Conservation (phyloP, 1,284 basidiomycete genomes). For the Ceratobasidium theobromae region DNA sequence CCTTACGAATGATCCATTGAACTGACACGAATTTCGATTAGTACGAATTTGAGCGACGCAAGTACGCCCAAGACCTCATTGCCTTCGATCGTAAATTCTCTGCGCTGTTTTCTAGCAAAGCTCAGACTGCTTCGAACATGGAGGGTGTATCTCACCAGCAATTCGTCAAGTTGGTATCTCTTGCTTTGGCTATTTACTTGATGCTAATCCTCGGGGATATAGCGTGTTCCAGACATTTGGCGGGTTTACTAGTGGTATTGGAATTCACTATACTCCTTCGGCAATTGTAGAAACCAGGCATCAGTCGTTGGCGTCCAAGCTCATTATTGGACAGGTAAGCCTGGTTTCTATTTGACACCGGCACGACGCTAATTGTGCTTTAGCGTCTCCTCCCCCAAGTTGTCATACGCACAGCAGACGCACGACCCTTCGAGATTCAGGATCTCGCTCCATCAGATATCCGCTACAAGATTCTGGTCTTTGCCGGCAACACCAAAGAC, state of each 20-base stretch:
- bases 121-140: slow-evolving; percentile 55
- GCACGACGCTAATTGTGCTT: neutral
- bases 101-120: slow-evolving; percentile 74
- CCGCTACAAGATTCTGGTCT: slow-evolving; percentile 73
- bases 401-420: slow-evolving; percentile 64
- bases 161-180: slow-evolving; percentile 54
- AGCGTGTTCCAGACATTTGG: slow-evolving; percentile 60
- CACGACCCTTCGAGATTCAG: slow-evolving; percentile 64
- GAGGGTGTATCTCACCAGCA: slow-evolving; percentile 68
- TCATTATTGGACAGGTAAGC: slow-evolving; percentile 52
- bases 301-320: slow-evolving; percentile 51
- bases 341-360: neutral
- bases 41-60: slow-evolving; percentile 71
- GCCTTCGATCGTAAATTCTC: slow-evolving; percentile 76
- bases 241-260: slow-evolving; percentile 54
- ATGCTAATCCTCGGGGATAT: slow-evolving; percentile 15
- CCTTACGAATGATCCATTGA: no score
- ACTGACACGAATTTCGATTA: no score
- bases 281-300: slow-evolving; percentile 50
- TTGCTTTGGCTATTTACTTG: neutral
- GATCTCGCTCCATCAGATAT: slow-evolving; percentile 66
- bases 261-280: slow-evolving; percentile 62
- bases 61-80: slow-evolving; percentile 79
- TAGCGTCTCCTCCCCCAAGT: slow-evolving; percentile 60
- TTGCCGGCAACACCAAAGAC: slow-evolving; percentile 57